These are phyloP conservation scores for Gilbertella persicaria DNA, from an alignment of 371 early-diverging fungal genomes.

Conservation along the genomic window DNA sequence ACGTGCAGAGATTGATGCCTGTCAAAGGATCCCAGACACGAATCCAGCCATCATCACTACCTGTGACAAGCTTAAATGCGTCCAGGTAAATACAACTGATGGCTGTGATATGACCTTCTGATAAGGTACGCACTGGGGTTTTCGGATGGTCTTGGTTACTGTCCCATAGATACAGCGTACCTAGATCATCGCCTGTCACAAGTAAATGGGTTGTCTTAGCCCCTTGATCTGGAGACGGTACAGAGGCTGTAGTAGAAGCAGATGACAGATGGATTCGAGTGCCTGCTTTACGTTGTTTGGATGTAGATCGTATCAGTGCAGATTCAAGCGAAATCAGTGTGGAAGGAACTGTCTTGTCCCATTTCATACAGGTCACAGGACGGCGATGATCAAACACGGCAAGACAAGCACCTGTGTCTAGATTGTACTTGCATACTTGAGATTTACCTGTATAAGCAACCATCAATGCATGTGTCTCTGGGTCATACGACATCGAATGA, in stretches of 20 bases:
- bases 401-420: constrained; percentile 26
- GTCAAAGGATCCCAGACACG: constrained; percentile 51
- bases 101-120: constrained; percentile 31
- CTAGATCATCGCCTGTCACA: constrained; percentile 51
- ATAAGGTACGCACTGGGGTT: constrained; percentile 24
- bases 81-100: constrained; percentile 50
- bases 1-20: constrained; percentile 24
- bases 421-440: constrained; percentile 29
- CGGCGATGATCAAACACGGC: constrained; percentile 31
- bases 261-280: constrained; percentile 10
- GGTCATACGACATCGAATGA: constrained; percentile 33
- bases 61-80: constrained; percentile 47
- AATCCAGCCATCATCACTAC: constrained; percentile 56
- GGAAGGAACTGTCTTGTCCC: constrained; percentile 26
- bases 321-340: constrained; percentile 17
- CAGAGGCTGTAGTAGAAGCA: background rate
- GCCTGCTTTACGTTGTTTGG: background rate
- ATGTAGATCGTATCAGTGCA: constrained; percentile 15
- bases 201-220: constrained; percentile 35
- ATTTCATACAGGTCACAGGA: constrained; percentile 40
- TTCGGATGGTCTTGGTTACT: constrained; percentile 21
- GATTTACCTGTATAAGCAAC: constrained; percentile 29
- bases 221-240: background rate
- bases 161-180: constrained; percentile 49
- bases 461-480: constrained; percentile 21